Conservation (phyloP, 2,329 filamentous ascomycete genomes). For the Fusarium piperis region DNA sequence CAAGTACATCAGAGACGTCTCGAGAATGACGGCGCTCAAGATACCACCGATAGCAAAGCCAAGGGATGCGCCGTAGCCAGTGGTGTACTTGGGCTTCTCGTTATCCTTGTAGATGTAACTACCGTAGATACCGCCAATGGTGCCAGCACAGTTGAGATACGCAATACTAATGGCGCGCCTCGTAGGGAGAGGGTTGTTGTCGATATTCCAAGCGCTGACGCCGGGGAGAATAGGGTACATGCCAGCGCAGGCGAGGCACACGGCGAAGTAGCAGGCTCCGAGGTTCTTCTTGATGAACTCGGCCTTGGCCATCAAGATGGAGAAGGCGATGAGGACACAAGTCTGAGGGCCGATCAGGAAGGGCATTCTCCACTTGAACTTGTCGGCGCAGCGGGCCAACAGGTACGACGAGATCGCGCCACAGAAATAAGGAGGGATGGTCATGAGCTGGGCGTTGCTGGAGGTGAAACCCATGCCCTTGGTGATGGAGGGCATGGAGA, state of each 20-base stretch:
- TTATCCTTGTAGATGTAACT: constrained; percentile 38
- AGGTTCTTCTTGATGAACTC: constrained; percentile 31
- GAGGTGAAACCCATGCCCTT: constrained; percentile 52
- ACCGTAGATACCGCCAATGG: constrained; percentile 37
- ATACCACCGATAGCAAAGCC: constrained; percentile 34
- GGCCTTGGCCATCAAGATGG: constrained; percentile 32
- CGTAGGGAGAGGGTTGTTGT: constrained; percentile 46
- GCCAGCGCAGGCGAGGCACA: constrained; percentile 43
- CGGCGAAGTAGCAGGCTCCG: constrained; percentile 30
- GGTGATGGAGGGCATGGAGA: constrained; percentile 51
- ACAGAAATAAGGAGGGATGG: constrained; percentile 48
- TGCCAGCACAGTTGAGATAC: constrained; percentile 42
- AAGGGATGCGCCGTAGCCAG: constrained; percentile 38
- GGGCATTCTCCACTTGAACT: constrained; percentile 47
- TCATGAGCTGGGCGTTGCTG: constrained; percentile 42
- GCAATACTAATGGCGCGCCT: constrained; percentile 51
- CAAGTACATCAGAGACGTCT: constrained; percentile 28
- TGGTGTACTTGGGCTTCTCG: constrained; percentile 41
- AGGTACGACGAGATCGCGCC: constrained; percentile 37
- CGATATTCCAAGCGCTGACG: constrained; percentile 49
- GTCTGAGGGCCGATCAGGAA: constrained; percentile 46
- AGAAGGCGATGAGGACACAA: constrained; percentile 44
- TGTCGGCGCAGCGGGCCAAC: constrained; percentile 43
- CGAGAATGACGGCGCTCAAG: constrained; percentile 22
- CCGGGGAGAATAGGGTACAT: constrained; percentile 49